Evolutionary conservation across 208 protist genomes (phyloP).

Genomic region (Trypanosomatidae sp.): DNA sequence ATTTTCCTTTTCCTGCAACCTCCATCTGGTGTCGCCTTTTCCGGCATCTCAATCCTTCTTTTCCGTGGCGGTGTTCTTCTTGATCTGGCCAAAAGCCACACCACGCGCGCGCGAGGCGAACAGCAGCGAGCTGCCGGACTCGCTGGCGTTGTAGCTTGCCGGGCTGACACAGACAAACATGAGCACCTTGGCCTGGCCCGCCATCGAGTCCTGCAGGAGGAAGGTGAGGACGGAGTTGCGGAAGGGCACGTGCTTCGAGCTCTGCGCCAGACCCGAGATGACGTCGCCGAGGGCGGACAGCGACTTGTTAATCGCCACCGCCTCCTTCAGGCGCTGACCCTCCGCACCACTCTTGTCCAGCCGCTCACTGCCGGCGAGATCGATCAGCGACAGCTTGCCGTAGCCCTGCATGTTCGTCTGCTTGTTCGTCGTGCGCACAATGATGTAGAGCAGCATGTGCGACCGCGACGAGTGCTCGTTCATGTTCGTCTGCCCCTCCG

Average conservation of each 20-base stretch:
- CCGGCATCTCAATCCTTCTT: too few species aligned
- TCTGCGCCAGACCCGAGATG: slow-evolving; percentile 84
- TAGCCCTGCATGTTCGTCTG: slow-evolving; percentile 88
- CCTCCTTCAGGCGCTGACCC: slow-evolving; percentile 89
- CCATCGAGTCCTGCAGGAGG: slow-evolving; percentile 91
- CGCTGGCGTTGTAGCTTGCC: slow-evolving; percentile 92
- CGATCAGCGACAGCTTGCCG: slow-evolving; percentile 94
- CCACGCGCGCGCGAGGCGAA: slow-evolving; percentile 91
- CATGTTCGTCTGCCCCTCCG: slow-evolving; percentile 92
- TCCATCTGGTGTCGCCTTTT: too few species aligned
- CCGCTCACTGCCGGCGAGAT: slow-evolving; percentile 93
- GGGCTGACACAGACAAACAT: slow-evolving; percentile 96
- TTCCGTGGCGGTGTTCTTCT: slow-evolving; percentile 79
- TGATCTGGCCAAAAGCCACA: slow-evolving; percentile 86
- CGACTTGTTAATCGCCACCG: slow-evolving; percentile 93
- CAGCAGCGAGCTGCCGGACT: slow-evolving; percentile 86
- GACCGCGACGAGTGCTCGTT: slow-evolving; percentile 93
- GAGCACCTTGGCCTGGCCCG: slow-evolving; percentile 94
- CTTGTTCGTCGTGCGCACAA: slow-evolving; percentile 86
- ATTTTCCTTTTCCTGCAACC: too few species aligned
- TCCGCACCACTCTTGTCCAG: slow-evolving; percentile 88
- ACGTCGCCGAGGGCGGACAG: slow-evolving; percentile 91
- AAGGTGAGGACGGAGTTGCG: slow-evolving; percentile 92
- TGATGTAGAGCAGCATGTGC: slow-evolving; percentile 94
- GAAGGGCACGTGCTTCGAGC: slow-evolving; percentile 90